Percentiles rank a stretch among this genome's conserved stretches.
Conservation (phyloP, 192 early-diverging fungal species). For the Umbelopsis sp. region DNA sequence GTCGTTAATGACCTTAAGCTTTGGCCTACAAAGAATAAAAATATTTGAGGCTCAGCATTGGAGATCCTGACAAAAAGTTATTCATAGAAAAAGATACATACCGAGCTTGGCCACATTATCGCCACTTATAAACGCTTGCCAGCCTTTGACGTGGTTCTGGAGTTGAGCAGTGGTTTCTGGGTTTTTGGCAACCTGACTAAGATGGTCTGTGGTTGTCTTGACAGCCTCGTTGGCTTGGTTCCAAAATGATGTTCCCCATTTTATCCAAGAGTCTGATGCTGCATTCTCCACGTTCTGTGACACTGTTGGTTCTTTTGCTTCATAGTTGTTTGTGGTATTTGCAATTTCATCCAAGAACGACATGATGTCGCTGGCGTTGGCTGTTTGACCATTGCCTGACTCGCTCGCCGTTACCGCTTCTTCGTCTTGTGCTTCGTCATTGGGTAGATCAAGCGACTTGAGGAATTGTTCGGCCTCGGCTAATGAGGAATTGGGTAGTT, state of each 20-base stretch:
- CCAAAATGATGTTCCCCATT: constrained; percentile 52
- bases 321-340: constrained; percentile 16
- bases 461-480: constrained; percentile 45
- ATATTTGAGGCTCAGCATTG: neutral
- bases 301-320: neutral
- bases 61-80: neutral
- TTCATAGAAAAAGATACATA: constrained; percentile 24
- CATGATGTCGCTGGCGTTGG: constrained; percentile 42
- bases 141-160: constrained; percentile 51
- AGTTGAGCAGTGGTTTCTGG: constrained; percentile 44
- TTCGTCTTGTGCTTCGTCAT: neutral
- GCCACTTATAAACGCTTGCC: constrained; percentile 48
- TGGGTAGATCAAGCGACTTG: constrained; percentile 36
- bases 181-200: constrained; percentile 50
- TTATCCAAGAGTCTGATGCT: constrained; percentile 29
- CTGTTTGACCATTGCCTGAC: neutral
- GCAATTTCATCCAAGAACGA: constrained; percentile 40
- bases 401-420: constrained; percentile 2
- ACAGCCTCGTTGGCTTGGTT: constrained; percentile 58
- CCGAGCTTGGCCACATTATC: constrained; percentile 62
- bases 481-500: neutral
- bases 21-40: constrained; percentile 35
- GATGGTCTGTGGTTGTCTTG: constrained; percentile 57
- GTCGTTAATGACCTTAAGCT: constrained; percentile 50
- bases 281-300: neutral